Percentiles rank a stretch among this genome's conserved stretches.
phyloP scores from a whole-genome alignment of 2,329 filamentous ascomycete genomes.

The Exophiala aquamarina region DNA sequence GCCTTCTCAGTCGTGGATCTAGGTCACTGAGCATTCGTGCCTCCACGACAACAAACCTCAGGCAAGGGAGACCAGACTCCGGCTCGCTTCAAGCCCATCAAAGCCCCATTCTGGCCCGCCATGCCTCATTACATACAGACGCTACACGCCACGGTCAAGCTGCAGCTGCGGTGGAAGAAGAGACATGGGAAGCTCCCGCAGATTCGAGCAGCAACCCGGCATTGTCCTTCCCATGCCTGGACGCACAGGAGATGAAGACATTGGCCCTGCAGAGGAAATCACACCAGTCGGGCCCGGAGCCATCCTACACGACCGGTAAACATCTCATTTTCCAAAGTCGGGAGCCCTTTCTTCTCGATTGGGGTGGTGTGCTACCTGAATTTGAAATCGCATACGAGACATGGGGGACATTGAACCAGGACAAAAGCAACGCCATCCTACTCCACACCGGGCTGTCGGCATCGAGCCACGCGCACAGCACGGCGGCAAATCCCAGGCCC shows the following conservation, averaged over 20 bases:
- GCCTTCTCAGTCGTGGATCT: conserved; percentile 24
- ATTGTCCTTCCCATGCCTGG: conserved; percentile 86
- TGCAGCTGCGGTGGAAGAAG: conserved; percentile 24
- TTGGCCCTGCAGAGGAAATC: conserved; percentile 64
- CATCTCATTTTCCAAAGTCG: conserved; percentile 74
- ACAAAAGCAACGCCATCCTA: conserved; percentile 85
- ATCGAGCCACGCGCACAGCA: conserved; percentile 96
- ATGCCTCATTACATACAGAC: conserved; percentile 19
- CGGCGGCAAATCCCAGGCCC: conserved; percentile 77
- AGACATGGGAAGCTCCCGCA: conserved; percentile 28
- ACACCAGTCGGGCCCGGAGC: conserved; percentile 78
- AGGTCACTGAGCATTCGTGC: conserved; percentile 10
- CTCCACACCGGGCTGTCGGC: conserved; percentile 92
- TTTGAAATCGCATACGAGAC: conserved; percentile 92
- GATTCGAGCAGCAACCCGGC: conserved; percentile 73
- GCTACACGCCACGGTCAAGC: conserved; percentile 23
- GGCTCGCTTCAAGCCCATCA: too few relatives aligned
- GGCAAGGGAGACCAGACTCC: background rate
- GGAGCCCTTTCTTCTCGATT: conserved; percentile 80
- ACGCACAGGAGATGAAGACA: conserved; percentile 76
- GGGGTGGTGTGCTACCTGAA: conserved; percentile 86
- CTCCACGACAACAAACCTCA: conserved; percentile 2
- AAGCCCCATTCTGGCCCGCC: conserved; percentile 2
- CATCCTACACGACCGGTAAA: conserved; percentile 88
- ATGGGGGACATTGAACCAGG: conserved; percentile 78